Base-by-base conservation (phyloP, 495 filamentous ascomycete species). In the Trichocladium antarcticum region DNA sequence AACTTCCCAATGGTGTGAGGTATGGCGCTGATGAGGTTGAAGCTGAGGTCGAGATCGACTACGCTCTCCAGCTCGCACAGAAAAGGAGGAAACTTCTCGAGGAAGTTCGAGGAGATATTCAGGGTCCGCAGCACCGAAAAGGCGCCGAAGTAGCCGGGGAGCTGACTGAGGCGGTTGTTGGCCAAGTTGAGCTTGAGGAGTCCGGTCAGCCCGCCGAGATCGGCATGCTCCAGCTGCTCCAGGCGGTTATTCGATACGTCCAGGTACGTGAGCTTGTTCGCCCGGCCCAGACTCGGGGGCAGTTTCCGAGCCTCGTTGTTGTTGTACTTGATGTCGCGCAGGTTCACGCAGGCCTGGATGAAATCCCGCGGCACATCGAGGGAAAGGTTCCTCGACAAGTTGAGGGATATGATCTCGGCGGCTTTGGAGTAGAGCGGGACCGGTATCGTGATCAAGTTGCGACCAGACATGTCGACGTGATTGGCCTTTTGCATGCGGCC, bases 321-420 rank as follows among this genome's bases (percentile, higher is more conserved):
- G 42, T 83, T 83, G 64, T 81, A 99, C 55, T 90, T 93, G 71
- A 99, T 92, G 59, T 99, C 92, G 15, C 92, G 83, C 28, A 99
- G 66, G 59, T 88, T 88, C 41, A 80, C 79, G 64, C 93, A 99
- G 36, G 85, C 81, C 59, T 94, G 87, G 41, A 99, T 90, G 65
- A 99, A 99, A 65, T 99, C 92, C 59, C 86, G 87, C 1, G 92
- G 92, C 12, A 99, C 79, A 62, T 96, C 87, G 38, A 99, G 73
- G 1, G 87, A 87, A 14, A 96, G 75, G 55, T 99, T 99, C 19
- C 82, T 74, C 0, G 90, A 96, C 22, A 99, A 69, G 58, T 97
- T 96, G 28, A 99, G 72, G 7, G 87, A 93, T 43, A 95, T 90
- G 51, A 99, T 97, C 54, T 97, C 92, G 10, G 79, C 72, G 1